A percentile compares a stretch with the other conserved stretches of the same genome.
Conservation (phyloP, 345 rosid genomes). For the Sonneratia alba region DNA sequence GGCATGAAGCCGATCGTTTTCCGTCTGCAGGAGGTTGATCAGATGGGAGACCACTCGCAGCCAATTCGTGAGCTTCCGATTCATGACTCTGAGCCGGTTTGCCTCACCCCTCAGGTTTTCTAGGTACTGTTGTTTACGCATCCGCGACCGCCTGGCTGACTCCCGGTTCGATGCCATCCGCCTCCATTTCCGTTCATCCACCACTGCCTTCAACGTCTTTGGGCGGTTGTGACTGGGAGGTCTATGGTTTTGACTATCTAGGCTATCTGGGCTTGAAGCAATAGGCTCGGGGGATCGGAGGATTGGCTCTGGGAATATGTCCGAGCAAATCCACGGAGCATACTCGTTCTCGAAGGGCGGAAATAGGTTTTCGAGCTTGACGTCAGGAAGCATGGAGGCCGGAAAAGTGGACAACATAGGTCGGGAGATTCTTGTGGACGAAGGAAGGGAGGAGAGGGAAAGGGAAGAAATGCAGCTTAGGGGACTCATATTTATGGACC, state of each 20-base stretch:
- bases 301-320: conserved; percentile 17
- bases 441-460: conserved; percentile 38
- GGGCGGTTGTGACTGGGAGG: conserved; percentile 1
- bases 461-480: conserved; percentile 77
- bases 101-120: conserved; percentile 61
- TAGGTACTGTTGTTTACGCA: conserved; percentile 68
- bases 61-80: conserved; percentile 54
- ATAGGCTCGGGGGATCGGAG: background rate
- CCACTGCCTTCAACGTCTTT: conserved; percentile 20
- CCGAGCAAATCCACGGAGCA: conserved; percentile 51
- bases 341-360: conserved; percentile 35
- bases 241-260: conserved; percentile 30
- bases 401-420: conserved; percentile 53
- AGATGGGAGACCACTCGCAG: conserved; percentile 36
- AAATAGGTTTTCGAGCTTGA: conserved; percentile 30
- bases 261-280: conserved; percentile 1
- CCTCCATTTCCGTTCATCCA: conserved; percentile 59
- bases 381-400: conserved; percentile 26
- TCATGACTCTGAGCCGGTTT: conserved; percentile 54
- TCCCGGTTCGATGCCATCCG: conserved; percentile 89
- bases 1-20: conserved; percentile 50
- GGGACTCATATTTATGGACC: conserved; percentile 53
- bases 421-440: conserved; percentile 14
- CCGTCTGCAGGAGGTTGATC: conserved; percentile 29
- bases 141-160: conserved; percentile 76